A percentile compares a stretch with the other conserved stretches of the same genome.
Conservation (phyloP, 2,329 filamentous ascomycete genomes). For the Penicillium sp. region DNA sequence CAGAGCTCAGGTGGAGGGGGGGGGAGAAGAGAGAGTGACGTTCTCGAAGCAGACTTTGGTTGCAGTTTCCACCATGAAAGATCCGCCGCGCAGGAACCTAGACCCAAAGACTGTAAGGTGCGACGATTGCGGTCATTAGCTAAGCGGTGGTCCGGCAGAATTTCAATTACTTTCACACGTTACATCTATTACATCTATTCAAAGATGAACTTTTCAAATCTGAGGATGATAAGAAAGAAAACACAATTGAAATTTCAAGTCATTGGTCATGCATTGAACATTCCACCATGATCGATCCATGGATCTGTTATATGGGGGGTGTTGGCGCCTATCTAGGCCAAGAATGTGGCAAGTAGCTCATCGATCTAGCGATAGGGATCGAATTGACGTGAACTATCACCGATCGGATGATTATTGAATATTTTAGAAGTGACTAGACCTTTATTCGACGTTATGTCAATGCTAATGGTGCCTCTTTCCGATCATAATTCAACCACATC, state of each 20-base stretch:
- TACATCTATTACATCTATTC: too few species aligned
- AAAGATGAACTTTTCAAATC: too few species aligned
- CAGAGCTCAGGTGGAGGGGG: neutral
- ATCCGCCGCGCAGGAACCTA: slow-evolving; percentile 27
- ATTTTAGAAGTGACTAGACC: neutral
- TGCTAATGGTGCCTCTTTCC: too few species aligned
- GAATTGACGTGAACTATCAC: too few species aligned
- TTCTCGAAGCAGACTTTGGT: slow-evolving; percentile 14
- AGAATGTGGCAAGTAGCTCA: neutral
- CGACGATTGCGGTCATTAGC: slow-evolving; percentile 3
- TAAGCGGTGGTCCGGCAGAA: slow-evolving; percentile 3
- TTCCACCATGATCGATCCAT: neutral
- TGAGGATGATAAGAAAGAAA: neutral
- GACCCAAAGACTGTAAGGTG: neutral
- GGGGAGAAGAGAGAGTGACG: slow-evolving; percentile 18
- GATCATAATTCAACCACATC: too few species aligned
- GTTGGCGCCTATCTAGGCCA: too few species aligned
- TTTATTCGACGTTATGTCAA: too few species aligned
- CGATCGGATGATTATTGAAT: neutral
- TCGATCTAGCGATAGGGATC: neutral
- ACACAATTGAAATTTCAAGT: neutral
- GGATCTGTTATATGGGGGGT: neutral
- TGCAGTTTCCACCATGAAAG: slow-evolving; percentile 3
- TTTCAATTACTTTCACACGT: neutral
- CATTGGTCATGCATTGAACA: neutral